Evolutionary conservation across 23 red algal species (phyloP).

Genomic region (Cyanidium caldarium): DNA sequence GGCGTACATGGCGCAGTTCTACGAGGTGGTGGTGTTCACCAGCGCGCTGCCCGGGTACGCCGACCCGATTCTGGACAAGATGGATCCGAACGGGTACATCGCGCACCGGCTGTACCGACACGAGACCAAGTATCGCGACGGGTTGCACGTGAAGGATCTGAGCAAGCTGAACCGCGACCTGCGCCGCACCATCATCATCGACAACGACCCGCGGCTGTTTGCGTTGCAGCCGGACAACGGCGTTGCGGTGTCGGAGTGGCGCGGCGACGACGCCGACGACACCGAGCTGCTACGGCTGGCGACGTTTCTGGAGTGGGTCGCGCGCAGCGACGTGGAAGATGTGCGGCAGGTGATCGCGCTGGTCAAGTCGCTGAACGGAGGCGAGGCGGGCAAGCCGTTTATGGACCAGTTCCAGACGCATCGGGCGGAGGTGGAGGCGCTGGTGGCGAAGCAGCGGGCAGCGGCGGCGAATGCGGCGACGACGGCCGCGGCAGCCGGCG

Average conservation of each 20-base stretch:
- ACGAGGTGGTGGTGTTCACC: slow-evolving; percentile 85
- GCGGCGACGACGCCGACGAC: slow-evolving; percentile 32
- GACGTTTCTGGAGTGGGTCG: slow-evolving; percentile 63
- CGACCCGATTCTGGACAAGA: slow-evolving; percentile 67
- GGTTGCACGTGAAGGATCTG: slow-evolving; percentile 75
- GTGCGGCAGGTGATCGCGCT: slow-evolving; percentile 38
- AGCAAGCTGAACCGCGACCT: slow-evolving; percentile 59
- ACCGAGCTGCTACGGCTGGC: slow-evolving; percentile 60
- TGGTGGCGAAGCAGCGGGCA: not conserved
- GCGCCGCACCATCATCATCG: slow-evolving; percentile 39
- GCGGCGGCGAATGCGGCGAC: not conserved
- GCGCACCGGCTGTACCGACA: slow-evolving; percentile 59
- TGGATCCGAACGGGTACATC: slow-evolving; percentile 79
- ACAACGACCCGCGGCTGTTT: slow-evolving; percentile 13
- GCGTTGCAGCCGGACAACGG: slow-evolving; percentile 58
- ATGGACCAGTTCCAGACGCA: not conserved
- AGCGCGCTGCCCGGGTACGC: slow-evolving; percentile 42
- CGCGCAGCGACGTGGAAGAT: slow-evolving; percentile 48
- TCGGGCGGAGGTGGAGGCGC: not conserved
- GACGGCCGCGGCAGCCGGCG: not conserved
- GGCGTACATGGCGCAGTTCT: slow-evolving; percentile 76
- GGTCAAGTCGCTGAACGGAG: not conserved
- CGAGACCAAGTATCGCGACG: slow-evolving; percentile 56
- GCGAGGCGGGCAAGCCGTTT: not conserved
- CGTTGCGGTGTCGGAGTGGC: slow-evolving; percentile 40